A percentile compares a stretch with the other conserved stretches of the same genome.
These are phyloP conservation scores for Cafeteria roenbergensis DNA, from an alignment of 108 stramenopile species.

Conservation along the genomic window DNA sequence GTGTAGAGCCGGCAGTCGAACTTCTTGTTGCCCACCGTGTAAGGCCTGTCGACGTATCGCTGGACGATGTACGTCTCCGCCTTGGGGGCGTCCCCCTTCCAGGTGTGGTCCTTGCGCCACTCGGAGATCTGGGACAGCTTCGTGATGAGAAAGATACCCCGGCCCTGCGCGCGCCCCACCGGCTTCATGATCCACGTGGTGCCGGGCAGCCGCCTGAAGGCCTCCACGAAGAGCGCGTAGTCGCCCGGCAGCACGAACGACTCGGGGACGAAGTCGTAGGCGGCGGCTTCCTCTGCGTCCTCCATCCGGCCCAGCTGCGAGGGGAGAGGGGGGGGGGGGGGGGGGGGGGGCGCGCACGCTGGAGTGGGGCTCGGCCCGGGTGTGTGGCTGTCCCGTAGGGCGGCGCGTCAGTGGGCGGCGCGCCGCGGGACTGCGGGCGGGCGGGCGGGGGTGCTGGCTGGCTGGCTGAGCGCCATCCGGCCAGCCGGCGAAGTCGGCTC, in stretches of 20 bases:
- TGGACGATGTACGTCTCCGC: constrained; percentile 39
- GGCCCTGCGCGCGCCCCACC: constrained; percentile 39
- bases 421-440: no score
- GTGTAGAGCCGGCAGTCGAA: constrained; percentile 60
- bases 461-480: no score
- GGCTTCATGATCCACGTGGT: constrained; percentile 56
- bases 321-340: no score
- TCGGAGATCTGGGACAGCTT: constrained; percentile 40
- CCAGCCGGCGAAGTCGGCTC: no score
- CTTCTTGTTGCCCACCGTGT: constrained; percentile 61
- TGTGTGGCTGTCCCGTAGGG: no score
- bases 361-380: no score
- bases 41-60: constrained; percentile 58
- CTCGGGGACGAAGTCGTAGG: constrained; percentile 42
- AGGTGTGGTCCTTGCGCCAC: constrained; percentile 20
- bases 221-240: constrained; percentile 46
- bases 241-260: constrained; percentile 52
- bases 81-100: constrained; percentile 18
- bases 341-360: no score
- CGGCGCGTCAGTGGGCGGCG: no score
- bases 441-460: no score
- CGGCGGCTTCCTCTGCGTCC: neutral
- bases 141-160: constrained; percentile 49
- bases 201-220: constrained; percentile 37
- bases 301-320: constrained; percentile 11